These are phyloP conservation scores for Pseudohalonectria lignicola DNA, from an alignment of 2,329 filamentous ascomycete genomes.

Conservation along the genomic window DNA sequence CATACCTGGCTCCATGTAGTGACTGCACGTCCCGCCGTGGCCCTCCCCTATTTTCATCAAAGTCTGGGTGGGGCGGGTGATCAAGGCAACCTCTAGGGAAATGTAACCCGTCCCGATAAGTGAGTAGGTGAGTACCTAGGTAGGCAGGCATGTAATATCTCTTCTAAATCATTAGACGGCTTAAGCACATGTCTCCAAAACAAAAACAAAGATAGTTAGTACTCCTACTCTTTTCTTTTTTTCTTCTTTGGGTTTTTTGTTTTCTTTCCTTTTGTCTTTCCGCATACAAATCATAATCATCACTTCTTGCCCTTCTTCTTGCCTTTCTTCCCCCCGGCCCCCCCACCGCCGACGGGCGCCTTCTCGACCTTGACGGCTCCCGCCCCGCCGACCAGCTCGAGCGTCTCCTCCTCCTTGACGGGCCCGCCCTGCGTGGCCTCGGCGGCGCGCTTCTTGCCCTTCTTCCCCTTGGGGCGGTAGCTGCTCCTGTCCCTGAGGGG, in stretches of 20 bases:
- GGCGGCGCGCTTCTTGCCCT: constrained; percentile 65
- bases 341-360: constrained; percentile 22
- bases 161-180: too few relatives aligned
- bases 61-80: too few relatives aligned
- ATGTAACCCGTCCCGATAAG: too few relatives aligned
- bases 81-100: too few relatives aligned
- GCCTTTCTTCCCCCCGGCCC: constrained; percentile 20
- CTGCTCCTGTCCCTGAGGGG: constrained; percentile 80
- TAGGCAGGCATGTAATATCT: too few relatives aligned
- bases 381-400: constrained; percentile 52
- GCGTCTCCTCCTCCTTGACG: constrained; percentile 61
- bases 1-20: too few relatives aligned
- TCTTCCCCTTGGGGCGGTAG: constrained; percentile 84
- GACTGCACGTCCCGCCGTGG: too few relatives aligned
- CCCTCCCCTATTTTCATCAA: too few relatives aligned
- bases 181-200: too few relatives aligned
- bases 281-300: constrained; percentile 2
- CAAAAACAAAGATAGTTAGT: too few relatives aligned
- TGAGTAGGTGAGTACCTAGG: too few relatives aligned
- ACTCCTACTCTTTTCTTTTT: not conserved
- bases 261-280: not conserved
- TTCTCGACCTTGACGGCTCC: constrained; percentile 55
- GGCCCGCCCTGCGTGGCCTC: constrained; percentile 79
- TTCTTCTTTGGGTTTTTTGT: not conserved
- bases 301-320: constrained; percentile 41